Evolutionary conservation across 805 yeast species (phyloP), one percentile per base, ranked within the genome.

Genomic region (Kregervanrija pseudodelftensis): DNA sequence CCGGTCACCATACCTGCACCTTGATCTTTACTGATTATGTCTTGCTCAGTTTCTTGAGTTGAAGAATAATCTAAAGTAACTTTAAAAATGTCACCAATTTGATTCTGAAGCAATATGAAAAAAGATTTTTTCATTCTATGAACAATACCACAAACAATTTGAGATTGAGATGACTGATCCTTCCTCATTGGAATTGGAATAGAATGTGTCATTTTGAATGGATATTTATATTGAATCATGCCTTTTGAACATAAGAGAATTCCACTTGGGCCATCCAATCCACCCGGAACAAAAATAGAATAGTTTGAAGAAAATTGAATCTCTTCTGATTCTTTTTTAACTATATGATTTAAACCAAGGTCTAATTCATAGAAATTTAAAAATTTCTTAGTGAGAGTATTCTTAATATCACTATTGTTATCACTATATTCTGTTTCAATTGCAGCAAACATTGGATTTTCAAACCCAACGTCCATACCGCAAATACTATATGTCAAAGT

Each of bases 361-460:
- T 93, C 97, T 22, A 90, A 65, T 56, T 87, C 91, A 64, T 91
- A 91, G 58, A 77, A 84, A 3, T 77, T 74, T 42, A 91, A 66
- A 30, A 56, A 51, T 13, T 49, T 45, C 15, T 49, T 43, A 10
- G 41, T 30, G 9, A 47, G 39, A 7, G 46, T 56, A 15, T 54
- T 57, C 30, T 60, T 57, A 22, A 5, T 22, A 22, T 31, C 65
- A 65, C 41, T 54, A 57, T 13, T n/a, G 11, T 16, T 14, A 1
- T 64, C 67, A 7, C 67, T 56, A 46, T 77, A 72, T 43, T 77
- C 82, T 8, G 76, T 64, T 57, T 91, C 98, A 8, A 93, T 63
- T 0, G 90, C 73, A 0, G 88, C 95, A 73, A 90, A 91, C 9
- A 79, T 58, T 0, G 98, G 98, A 56, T 88, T 89, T 14, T 84